Evolutionary conservation across 2,329 filamentous ascomycete species (phyloP), one percentile per base, ranked within the genome.

Genomic region (Stagonosporopsis vannaccii): DNA sequence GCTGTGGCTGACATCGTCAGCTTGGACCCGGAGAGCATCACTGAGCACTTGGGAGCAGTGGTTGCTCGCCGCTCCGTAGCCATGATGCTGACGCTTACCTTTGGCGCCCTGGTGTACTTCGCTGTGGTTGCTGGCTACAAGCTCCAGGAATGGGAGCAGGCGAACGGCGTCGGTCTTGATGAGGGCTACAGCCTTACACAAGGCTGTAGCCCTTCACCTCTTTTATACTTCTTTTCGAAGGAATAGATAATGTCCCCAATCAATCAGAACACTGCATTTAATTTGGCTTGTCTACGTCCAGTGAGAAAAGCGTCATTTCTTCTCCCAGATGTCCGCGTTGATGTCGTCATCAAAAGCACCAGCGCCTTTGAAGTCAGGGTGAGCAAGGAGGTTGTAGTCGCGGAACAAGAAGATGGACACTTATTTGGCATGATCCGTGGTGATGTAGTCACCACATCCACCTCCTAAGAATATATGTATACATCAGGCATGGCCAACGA

Each of bases 131-230:
- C 44, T 5, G n/a, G 25, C 15, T 40, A 3, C 19, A 11, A 46
- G 22, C 46, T 56, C 17, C 9, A 15, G 6, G 28, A 25, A 2
- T 56, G 52, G 52, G 46, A 56, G 13, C 17, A 26, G 6, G 52
- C 36, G 6, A 56, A 56, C 17, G 52, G 52, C 4, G 35, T 46
- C 13, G 46, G 52, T 15, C 45, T 46, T 11, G 41, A 35, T 7
- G 52, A 56, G 17, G 52, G 52, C 1, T 41, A 33, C 20, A 39
- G 51, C 22, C 15, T 23, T 19, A 26, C 26, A 5, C 12, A 36
- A 12, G 40, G 43, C 8, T 15, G 11, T 32, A n/a, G 30, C 30
- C 12, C 30, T n/a, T n/a, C 30, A n/a, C 30, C 30, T 32, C 13
- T 32, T 15, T 32, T 8, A 9, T 30, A 30, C 28, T 30, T 11